phyloP scores from a whole-genome alignment of 1,284 basidiomycete species.

The Leucoagaricus sp. region DNA sequence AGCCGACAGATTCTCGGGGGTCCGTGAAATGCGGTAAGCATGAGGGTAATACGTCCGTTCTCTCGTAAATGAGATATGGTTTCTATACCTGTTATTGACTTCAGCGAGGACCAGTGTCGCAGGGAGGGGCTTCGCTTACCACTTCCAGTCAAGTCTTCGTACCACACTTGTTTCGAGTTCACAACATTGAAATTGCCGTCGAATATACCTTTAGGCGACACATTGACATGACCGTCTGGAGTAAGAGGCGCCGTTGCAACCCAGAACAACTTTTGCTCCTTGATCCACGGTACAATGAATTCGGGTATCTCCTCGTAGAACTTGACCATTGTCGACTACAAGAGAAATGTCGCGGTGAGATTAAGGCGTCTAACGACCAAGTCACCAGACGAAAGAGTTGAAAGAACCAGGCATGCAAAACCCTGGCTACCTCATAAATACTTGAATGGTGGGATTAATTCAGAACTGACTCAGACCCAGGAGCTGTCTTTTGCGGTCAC shows the following conservation, averaged over 20 bases:
- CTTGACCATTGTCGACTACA: constrained; percentile 39
- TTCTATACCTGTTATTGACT: constrained; percentile 44
- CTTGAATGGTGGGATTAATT: no score
- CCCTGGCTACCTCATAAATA: no score
- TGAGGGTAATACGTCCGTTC: constrained; percentile 56
- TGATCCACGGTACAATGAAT: constrained; percentile 47
- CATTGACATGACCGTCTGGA: constrained; percentile 51
- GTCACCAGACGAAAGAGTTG: no score
- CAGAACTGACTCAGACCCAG: no score
- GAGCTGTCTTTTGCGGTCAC: no score
- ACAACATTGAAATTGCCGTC: constrained; percentile 50
- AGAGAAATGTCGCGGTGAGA: background rate
- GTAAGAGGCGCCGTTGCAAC: constrained; percentile 57
- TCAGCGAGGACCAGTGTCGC: no score
- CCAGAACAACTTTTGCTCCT: constrained; percentile 54
- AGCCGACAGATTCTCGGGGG: constrained; percentile 52
- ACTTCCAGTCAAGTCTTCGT: constrained; percentile 57
- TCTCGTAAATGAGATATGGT: constrained; percentile 61
- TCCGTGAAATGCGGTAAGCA: constrained; percentile 58
- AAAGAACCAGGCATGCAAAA: no score
- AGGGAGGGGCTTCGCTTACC: no score
- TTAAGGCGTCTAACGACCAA: no score
- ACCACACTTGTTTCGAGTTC: constrained; percentile 50
- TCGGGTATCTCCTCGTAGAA: constrained; percentile 50
- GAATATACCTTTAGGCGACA: constrained; percentile 53